Conservation (phyloP, 2,329 filamentous ascomycete species). For the Drechmeria coniospora region DNA sequence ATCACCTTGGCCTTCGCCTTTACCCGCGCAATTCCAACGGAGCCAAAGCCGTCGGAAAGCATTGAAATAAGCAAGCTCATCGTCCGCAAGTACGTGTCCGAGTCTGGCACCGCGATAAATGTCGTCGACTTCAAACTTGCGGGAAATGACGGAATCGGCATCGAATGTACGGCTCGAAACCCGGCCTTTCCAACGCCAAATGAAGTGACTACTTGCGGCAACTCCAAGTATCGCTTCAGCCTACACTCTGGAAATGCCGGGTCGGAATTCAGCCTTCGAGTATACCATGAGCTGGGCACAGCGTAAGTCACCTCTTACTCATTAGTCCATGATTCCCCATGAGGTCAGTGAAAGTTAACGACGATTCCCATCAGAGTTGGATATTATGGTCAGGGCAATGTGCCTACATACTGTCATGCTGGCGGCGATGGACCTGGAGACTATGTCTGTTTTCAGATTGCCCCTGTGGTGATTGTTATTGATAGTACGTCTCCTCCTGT, state of each 20-base stretch:
- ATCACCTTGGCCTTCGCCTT: too few relatives aligned
- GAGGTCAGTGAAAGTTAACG: constrained; percentile 1
- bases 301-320: constrained; percentile 7
- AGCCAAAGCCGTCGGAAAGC: constrained; percentile 9
- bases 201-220: constrained; percentile 11
- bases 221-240: constrained; percentile 14
- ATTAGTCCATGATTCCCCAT: too few relatives aligned
- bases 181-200: constrained; percentile 8
- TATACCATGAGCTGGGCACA: constrained; percentile 10
- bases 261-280: constrained; percentile 7
- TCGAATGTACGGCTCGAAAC: constrained; percentile 5
- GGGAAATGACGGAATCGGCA: constrained; percentile 6
- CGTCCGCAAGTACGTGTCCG: constrained; percentile 8
- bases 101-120: constrained; percentile 3
- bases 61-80: constrained; percentile 9
- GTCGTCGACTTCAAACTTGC: constrained; percentile 9
- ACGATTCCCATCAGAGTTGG: constrained; percentile 4
- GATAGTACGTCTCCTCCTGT: constrained; percentile 2
- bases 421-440: constrained; percentile 6
- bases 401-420: constrained; percentile 9
- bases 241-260: constrained; percentile 5
- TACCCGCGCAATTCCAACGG: too few relatives aligned
- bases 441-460: constrained; percentile 8
- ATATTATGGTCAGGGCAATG: constrained; percentile 7
- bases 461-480: constrained; percentile 8